Evolutionary conservation across 768 basidiomycete genomes (phyloP).

Genomic region (Rhizopogon rudus): DNA sequence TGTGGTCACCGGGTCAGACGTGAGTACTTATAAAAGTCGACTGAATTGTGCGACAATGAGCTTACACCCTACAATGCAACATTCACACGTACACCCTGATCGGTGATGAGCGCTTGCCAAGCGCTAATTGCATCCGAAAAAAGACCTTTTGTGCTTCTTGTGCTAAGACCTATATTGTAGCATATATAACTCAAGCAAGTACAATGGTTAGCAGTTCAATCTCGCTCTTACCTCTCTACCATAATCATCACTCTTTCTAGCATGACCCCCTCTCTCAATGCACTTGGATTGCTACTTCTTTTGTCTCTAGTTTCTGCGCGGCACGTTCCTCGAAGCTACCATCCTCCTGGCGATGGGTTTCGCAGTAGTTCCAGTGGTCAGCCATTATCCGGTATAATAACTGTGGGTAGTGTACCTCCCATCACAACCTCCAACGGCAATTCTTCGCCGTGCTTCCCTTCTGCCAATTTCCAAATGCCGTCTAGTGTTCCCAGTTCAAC

Average conservation of each 20-base stretch:
- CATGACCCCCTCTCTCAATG: conserved; percentile 9
- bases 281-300: conserved; percentile 6
- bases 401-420: not conserved
- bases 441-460: conserved; percentile 30
- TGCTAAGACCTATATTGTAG: no score
- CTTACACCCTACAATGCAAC: no score
- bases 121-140: no score
- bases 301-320: conserved; percentile 9
- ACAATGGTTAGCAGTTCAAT: no score
- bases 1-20: no score
- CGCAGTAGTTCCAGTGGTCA: not conserved
- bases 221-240: not conserved
- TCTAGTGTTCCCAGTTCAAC: conserved; percentile 36
- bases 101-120: no score
- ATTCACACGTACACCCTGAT: no score
- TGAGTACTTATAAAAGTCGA: no score
- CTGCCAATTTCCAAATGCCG: conserved; percentile 52
- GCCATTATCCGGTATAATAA: not conserved
- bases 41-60: no score
- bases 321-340: conserved; percentile 12
- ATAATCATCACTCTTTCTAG: not conserved
- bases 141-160: no score
- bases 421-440: not conserved
- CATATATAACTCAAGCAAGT: no score
- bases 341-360: not conserved